A percentile compares a stretch with the other conserved stretches of the same genome.
Evolutionary conservation across 208 protist species (phyloP).

Genomic region (Wallacemonas sp.): DNA sequence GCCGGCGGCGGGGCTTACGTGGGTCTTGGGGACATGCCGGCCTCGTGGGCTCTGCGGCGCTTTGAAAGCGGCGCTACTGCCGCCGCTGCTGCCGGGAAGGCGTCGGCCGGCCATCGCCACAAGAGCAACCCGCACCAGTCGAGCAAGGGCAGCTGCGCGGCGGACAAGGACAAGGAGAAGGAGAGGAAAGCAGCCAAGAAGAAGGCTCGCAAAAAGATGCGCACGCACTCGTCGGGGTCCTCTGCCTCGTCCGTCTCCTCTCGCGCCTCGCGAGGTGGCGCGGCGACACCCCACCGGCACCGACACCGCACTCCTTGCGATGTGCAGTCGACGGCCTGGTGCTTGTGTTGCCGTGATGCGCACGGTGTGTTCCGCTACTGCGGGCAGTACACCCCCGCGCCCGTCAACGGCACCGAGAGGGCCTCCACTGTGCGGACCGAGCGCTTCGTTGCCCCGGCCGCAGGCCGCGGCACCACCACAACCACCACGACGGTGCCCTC

Average conservation of each 20-base stretch:
- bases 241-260: background rate
- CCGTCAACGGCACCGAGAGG: background rate
- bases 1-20: constrained; percentile 14
- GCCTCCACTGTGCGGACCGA: background rate
- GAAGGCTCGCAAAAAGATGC: background rate
- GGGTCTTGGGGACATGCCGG: background rate
- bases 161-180: background rate
- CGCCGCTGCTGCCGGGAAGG: background rate
- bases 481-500: background rate
- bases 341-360: constrained; percentile 40
- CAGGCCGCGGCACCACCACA: background rate
- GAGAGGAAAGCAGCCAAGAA: background rate
- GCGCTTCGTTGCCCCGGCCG: background rate
- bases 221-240: background rate
- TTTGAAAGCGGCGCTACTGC: background rate
- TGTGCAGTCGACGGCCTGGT: constrained; percentile 13
- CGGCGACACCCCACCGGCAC: too few species aligned
- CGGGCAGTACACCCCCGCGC: constrained; percentile 17
- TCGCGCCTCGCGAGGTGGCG: background rate
- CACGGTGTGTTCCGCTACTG: constrained; percentile 34
- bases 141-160: too few species aligned
- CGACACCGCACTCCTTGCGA: background rate
- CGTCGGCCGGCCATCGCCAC: too few species aligned
- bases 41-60: background rate
- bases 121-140: too few species aligned